Evolutionary conservation across 2,329 filamentous ascomycete species (phyloP), one percentile per base, ranked within the genome.

Genomic region (Aspergillus melleus): DNA sequence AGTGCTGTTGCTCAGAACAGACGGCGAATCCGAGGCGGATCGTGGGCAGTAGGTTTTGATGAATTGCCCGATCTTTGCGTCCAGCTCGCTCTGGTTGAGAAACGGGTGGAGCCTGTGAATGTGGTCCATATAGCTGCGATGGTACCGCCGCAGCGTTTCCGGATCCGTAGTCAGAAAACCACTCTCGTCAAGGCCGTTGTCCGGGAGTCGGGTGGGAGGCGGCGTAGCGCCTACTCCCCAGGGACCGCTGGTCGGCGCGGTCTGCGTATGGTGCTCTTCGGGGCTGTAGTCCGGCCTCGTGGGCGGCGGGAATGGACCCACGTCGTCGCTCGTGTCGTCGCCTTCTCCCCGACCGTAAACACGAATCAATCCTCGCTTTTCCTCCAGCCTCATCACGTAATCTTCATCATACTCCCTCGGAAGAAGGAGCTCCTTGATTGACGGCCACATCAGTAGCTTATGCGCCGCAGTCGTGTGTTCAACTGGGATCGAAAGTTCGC

Each of bases 401-500:
- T 84, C 77, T 64, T 90, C 85, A 57, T 86, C 84, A 26, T 88
- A 82, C 55, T 83, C 82, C 32, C 81, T 79, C 68, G 80, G 66
- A 59, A 75, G 57, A 36, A 91, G 86, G 70, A 97, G 72, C 62
- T 83, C 77, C 71, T 81, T 77, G 57, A 95, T 91, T 0, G 87
- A 84, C 0, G 84, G 84, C 87, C 90, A 92, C 51, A 84, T 82
- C 29, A 98, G 79, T 19, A 98, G 80, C 63, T 92, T 86, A 54
- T 95, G 91, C 1, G 92, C 92, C n/a, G 92, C 86, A 0, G 93
- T 97, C 0, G 91, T 96, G 70, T 98, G 94, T 66, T 96, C 91
- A 29, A 88, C 85, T 0, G 92, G 90, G 58, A 96, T 90, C 1
- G 89, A 86, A 14, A 90, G 84, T 64, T 87, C 83, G 51, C 86